Evolutionary conservation across 179 eudicot genomes (phyloP), one percentile per base, ranked within the genome.

Genomic region (Actinidia polygama): DNA sequence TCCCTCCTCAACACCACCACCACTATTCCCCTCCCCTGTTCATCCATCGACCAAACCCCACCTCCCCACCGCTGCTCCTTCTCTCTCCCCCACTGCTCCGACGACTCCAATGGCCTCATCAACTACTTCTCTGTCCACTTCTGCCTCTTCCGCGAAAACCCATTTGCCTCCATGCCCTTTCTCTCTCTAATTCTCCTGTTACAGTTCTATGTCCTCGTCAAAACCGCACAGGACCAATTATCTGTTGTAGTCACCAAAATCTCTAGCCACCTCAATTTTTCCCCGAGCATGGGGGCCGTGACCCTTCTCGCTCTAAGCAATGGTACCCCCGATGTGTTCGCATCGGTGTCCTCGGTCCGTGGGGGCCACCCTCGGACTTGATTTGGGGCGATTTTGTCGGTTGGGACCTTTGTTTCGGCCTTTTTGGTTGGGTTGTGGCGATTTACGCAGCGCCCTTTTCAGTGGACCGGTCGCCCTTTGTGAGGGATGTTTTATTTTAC

Each of bases 261-360:
- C 64, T 84, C 94, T 7, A 12, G 84, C 26, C 91, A 79, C 46
- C 85, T 95, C 51, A 86, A 85, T 6, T 89, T 97, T 19, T 89
- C 98, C 0, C 95, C 98, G 0, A 89, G 93, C 1, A 91, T 95
- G 91, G 99, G 91, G 0, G 99, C 98, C 4, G 98, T 97, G 3
- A 95, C 99, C 6, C 89, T 97, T 3, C 73, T 97, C 1, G 97
- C 99, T 3, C 88, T 97, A 1, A 98, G 99, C 0, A 96, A 96
- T 67, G 99, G 98, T 2, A 98, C 99, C 10, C 99, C 99, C 4
- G 99, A 96, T 61, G 95, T 96, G 30, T 96, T 96, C 73, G 84
- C 98, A 0, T 90, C 98, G 0, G 87, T 90, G 4, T 95, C 98
- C 4, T 97, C 98, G 5, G 91, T 96, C 10, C 85, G 88, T 4